phyloP scores from a whole-genome alignment of 257 asterid genomes.

The Parsonsia alboflavescens region DNA sequence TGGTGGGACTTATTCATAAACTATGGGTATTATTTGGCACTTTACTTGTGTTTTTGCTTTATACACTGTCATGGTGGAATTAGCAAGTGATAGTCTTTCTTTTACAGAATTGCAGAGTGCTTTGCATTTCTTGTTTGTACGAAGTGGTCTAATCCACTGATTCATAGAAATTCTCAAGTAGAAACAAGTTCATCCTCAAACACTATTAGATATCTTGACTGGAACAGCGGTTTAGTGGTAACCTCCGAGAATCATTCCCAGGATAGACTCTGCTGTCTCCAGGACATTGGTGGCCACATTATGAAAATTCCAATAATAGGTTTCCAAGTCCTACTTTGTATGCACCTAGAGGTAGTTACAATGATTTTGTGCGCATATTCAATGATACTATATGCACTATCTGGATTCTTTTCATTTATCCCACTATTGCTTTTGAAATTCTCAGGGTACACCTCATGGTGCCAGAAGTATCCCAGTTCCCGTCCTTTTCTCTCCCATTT shows the following conservation, averaged over 20 bases:
- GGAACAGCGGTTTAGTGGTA: constrained; percentile 72
- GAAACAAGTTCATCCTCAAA: constrained; percentile 80
- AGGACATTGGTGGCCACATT: constrained; percentile 93
- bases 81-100: constrained; percentile 24
- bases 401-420: constrained; percentile 22
- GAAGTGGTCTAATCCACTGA: constrained; percentile 92
- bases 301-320: constrained; percentile 82
- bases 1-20: constrained; percentile 99
- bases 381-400: constrained; percentile 1
- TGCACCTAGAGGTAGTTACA: constrained; percentile 85
- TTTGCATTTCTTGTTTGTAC: constrained; percentile 99
- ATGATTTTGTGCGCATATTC: constrained; percentile 12
- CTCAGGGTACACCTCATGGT: constrained; percentile 76
- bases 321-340: constrained; percentile 91
- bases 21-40: constrained; percentile 55
- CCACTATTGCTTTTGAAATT: constrained; percentile 22
- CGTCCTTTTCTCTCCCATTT: constrained; percentile 80
- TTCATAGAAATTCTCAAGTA: constrained; percentile 59
- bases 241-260: constrained; percentile 60
- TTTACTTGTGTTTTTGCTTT: constrained; percentile 6
- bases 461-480: constrained; percentile 69
- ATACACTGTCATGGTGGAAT: constrained; percentile 23
- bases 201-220: constrained; percentile 59
- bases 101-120: constrained; percentile 87
- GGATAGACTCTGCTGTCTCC: constrained; percentile 66